Conservation (phyloP, 2,329 filamentous ascomycete species). For the Sphaceloma murrayae region DNA sequence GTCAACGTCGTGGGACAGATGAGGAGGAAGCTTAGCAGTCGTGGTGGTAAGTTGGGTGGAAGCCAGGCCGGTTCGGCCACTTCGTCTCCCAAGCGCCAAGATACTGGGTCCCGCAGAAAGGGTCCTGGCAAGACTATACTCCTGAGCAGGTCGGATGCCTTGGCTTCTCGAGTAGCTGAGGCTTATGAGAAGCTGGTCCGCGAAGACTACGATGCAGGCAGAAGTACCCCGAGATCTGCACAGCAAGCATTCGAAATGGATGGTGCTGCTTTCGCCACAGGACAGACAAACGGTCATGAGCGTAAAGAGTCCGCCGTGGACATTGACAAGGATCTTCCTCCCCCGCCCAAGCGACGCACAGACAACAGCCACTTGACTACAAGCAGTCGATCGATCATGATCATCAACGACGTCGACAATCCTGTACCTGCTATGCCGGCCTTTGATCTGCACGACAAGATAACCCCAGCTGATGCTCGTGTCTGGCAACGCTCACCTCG, state of each 20-base stretch:
- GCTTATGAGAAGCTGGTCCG: constrained; percentile 14
- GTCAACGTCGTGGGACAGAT: constrained; percentile 9
- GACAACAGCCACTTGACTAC: constrained; percentile 52
- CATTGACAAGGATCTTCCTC: constrained; percentile 19
- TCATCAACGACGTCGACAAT: constrained; percentile 64
- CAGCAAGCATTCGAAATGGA: too few species aligned
- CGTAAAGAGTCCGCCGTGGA: constrained; percentile 59
- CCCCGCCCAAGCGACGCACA: constrained; percentile 26
- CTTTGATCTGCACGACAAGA: constrained; percentile 13
- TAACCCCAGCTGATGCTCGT: constrained; percentile 1
- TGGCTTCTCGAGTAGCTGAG: constrained; percentile 8
- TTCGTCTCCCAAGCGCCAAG: constrained; percentile 6
- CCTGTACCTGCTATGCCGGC: constrained; percentile 13
- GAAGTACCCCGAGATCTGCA: constrained; percentile 2
- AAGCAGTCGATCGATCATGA: constrained; percentile 84
- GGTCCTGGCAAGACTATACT: constrained; percentile 4
- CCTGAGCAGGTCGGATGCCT: constrained; percentile 10
- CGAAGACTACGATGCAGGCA: background rate
- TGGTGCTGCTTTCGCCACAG: too few species aligned
- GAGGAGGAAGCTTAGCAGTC: constrained; percentile 12
- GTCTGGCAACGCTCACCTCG: constrained; percentile 3
- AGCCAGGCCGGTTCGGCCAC: constrained; percentile 2
- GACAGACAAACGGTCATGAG: constrained; percentile 40
- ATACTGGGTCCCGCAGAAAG: background rate
- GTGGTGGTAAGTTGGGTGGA: background rate